phyloP scores from a whole-genome alignment of 208 protist species.

The Angomonas deanei region DNA sequence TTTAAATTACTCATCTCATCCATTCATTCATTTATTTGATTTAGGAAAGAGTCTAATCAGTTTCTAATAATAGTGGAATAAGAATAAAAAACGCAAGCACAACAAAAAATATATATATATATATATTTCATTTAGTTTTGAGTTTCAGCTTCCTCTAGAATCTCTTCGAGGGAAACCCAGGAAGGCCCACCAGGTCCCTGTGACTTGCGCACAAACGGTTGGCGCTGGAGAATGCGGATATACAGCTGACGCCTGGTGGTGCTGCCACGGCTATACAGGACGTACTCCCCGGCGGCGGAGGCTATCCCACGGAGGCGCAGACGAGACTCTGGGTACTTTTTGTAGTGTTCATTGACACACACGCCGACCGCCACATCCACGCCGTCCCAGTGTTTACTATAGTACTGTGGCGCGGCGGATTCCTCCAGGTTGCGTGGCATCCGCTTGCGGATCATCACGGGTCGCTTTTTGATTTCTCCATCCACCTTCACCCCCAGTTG shows the following conservation, averaged over 20 bases:
- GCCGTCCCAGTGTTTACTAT: constrained; percentile 47
- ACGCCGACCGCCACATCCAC: constrained; percentile 44
- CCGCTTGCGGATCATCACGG: neutral
- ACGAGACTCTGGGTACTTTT: constrained; percentile 17
- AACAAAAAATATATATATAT: neutral
- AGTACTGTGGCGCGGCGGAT: constrained; percentile 27
- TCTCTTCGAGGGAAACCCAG: constrained; percentile 14
- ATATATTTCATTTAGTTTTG: neutral
- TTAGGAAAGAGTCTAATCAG: too few relatives aligned
- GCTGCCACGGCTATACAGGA: constrained; percentile 45
- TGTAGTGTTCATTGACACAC: constrained; percentile 52
- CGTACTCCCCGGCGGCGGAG: constrained; percentile 56
- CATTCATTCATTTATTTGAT: too few relatives aligned
- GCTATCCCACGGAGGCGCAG: constrained; percentile 50
- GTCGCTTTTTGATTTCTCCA: neutral
- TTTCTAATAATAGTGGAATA: neutral
- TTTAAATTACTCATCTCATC: too few relatives aligned
- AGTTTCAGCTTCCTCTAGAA: constrained; percentile 7
- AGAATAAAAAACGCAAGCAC: neutral
- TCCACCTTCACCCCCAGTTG: neutral
- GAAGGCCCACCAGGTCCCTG: constrained; percentile 9
- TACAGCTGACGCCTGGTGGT: constrained; percentile 37
- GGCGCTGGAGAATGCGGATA: constrained; percentile 44
- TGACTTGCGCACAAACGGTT: constrained; percentile 43
- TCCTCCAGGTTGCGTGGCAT: neutral